Conservation (phyloP, 1,139 yeast species). For the Zhuliangozyma parablackwelliae region DNA sequence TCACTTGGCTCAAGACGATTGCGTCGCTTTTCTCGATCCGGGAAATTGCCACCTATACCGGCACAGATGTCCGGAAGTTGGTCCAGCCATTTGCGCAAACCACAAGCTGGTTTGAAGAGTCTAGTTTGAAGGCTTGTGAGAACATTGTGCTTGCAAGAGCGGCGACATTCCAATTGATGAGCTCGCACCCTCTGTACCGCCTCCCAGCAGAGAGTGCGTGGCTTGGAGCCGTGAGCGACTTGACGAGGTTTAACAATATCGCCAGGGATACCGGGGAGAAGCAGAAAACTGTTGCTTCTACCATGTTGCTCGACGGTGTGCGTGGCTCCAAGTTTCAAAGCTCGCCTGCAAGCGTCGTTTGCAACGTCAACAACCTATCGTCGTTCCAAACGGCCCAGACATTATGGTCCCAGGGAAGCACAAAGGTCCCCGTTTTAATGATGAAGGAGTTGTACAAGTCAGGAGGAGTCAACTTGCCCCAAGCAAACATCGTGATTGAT, state of each 20-base stretch:
- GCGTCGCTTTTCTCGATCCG: constrained; percentile 22
- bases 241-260: constrained; percentile 36
- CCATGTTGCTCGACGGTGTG: constrained; percentile 37
- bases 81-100: constrained; percentile 7
- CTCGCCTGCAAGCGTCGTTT: neutral
- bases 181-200: constrained; percentile 4
- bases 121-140: constrained; percentile 36
- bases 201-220: constrained; percentile 11
- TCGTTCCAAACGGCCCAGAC: constrained; percentile 50
- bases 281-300: constrained; percentile 50
- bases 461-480: constrained; percentile 17
- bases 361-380: constrained; percentile 24
- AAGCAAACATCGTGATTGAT: constrained; percentile 20
- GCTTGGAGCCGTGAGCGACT: constrained; percentile 33
- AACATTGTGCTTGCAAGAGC: constrained; percentile 39
- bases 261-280: constrained; percentile 30
- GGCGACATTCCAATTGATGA: constrained; percentile 25
- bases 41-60: constrained; percentile 1
- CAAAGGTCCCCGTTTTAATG: constrained; percentile 50
- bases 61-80: constrained; percentile 1
- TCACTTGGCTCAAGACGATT: constrained; percentile 33
- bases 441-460: constrained; percentile 23
- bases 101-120: constrained; percentile 36
- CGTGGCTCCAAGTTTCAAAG: constrained; percentile 1
- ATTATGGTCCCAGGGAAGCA: constrained; percentile 56